phyloP scores from a whole-genome alignment of 116 monocot species.

The Papilionanthe hybrid region DNA sequence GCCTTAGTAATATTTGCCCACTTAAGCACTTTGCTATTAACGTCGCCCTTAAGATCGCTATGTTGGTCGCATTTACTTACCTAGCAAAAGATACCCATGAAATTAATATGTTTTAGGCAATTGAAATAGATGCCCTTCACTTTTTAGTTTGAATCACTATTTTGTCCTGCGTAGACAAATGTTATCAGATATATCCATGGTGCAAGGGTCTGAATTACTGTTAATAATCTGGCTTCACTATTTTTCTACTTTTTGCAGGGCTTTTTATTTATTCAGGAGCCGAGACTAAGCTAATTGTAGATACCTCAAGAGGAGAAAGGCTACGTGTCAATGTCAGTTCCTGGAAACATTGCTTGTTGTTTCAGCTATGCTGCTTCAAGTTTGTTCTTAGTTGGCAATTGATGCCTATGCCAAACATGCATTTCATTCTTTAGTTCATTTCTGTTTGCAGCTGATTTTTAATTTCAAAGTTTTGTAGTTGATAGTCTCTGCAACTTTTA shows the following conservation, averaged over 20 bases:
- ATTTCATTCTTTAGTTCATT: not conserved
- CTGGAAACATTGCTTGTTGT: not conserved
- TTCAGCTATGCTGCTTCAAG: not conserved
- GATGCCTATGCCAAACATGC: slow-evolving; percentile 1
- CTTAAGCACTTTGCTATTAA: not conserved
- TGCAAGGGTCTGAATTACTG: not conserved
- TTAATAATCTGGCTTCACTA: slow-evolving; percentile 1
- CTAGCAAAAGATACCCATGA: not conserved
- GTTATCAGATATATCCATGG: not conserved
- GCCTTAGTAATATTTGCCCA: not conserved
- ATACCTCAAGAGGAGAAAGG: slow-evolving; percentile 89
- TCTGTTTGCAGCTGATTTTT: not conserved
- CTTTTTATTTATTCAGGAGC: slow-evolving; percentile 70
- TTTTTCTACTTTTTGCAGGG: slow-evolving; percentile 43
- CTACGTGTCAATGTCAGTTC: slow-evolving; percentile 72
- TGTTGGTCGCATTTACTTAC: not conserved
- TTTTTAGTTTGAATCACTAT: not conserved
- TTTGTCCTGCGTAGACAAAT: not conserved
- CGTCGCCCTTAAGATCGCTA: not conserved
- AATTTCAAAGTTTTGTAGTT: not conserved
- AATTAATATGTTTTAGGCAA: not conserved
- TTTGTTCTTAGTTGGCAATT: not conserved
- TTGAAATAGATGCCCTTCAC: not conserved
- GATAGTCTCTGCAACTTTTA: not conserved
- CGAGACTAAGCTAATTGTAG: slow-evolving; percentile 82